Base-by-base conservation (phyloP, 768 basidiomycete species). In the Crepidotus variabilis region DNA sequence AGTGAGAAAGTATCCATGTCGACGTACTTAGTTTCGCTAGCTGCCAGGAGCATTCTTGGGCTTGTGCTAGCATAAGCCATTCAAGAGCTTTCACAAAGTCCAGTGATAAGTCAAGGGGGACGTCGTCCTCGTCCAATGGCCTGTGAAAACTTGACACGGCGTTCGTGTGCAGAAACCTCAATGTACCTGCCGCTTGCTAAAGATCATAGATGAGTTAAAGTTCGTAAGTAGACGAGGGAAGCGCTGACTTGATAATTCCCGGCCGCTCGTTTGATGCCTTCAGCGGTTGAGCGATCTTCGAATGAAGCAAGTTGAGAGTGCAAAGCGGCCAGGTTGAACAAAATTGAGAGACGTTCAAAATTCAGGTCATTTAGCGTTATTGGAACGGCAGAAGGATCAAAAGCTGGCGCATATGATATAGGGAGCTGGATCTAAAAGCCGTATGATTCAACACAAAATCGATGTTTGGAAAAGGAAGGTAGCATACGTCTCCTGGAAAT, bases 11-110 rank as follows among this genome's bases (percentile, higher is more conserved):
- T 33, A 60, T 23, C 53, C 24, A 20, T n/a, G 18, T 46, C 49
- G 28, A 58, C 78, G 63, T 63, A 92, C 94, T 90, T 57, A 91
- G 72, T 65, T 88, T 87, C 14, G 94, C 94, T 61, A 88, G 82
- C 67, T 96, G 94, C 95, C 95, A 98, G 43, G 86, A 92, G 66
- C 92, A 96, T 72, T 99, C 97, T 62, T 98, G 96, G 1, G 94
- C 95, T 70, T 98, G 93, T 0, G 94, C 94, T 4, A 95, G 79
- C 84, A 93, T 88, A 54, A 98, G 79, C 60, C 72, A 81, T 65
- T 91, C 84, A 45, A 97, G 66, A 23, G 83, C 78, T 48, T 75
- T 76, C 21, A 91, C 64, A 61, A 88, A 86, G 0, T 81, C 65
- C 22, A 73, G 71, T 0, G 86, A 80, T 23, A 97, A 78, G 67